phyloP scores from a whole-genome alignment of 2,329 filamentous ascomycete species.

The Nemania sp. region DNA sequence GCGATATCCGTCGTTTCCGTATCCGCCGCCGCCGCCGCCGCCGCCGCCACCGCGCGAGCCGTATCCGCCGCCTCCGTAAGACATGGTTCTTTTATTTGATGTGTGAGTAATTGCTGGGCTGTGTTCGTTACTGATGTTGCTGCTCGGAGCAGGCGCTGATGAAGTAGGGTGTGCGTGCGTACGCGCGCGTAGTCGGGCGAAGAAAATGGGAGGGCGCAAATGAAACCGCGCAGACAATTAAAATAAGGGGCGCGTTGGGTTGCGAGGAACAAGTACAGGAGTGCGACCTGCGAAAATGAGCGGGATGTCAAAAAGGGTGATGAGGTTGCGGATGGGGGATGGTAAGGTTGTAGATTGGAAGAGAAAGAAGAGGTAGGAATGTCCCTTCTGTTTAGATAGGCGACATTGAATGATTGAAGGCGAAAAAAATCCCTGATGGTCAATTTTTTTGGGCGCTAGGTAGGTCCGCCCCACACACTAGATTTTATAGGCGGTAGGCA shows the following conservation, averaged over 20 bases:
- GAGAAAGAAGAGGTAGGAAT: conserved; percentile 19
- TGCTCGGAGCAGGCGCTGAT: background rate
- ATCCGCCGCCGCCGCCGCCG: conserved; percentile 42
- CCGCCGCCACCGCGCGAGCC: conserved; percentile 22
- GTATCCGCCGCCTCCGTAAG: conserved; percentile 62
- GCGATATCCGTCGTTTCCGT: conserved; percentile 33
- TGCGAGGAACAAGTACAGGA: conserved; percentile 24
- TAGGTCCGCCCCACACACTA: conserved; percentile 27
- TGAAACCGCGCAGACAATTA: conserved; percentile 19
- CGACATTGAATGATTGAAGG: conserved; percentile 31
- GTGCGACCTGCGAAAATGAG: conserved; percentile 38
- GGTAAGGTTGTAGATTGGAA: conserved; percentile 29
- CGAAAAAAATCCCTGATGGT: conserved; percentile 36
- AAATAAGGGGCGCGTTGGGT: background rate
- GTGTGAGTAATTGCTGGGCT: conserved; percentile 16
- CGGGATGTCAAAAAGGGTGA: conserved; percentile 25
- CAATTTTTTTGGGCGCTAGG: conserved; percentile 35
- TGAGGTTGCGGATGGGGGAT: conserved; percentile 13
- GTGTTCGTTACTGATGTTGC: background rate
- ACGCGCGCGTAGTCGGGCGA: conserved; percentile 10
- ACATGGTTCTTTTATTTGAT: conserved; percentile 59
- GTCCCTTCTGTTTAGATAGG: conserved; percentile 23
- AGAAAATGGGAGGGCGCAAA: conserved; percentile 31
- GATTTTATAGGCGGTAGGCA: background rate
- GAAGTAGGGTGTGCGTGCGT: conserved; percentile 16